Evolutionary conservation across 768 basidiomycete genomes (phyloP), one percentile per base, ranked within the genome.

Genomic region (Leucogyrophana mollusca): DNA sequence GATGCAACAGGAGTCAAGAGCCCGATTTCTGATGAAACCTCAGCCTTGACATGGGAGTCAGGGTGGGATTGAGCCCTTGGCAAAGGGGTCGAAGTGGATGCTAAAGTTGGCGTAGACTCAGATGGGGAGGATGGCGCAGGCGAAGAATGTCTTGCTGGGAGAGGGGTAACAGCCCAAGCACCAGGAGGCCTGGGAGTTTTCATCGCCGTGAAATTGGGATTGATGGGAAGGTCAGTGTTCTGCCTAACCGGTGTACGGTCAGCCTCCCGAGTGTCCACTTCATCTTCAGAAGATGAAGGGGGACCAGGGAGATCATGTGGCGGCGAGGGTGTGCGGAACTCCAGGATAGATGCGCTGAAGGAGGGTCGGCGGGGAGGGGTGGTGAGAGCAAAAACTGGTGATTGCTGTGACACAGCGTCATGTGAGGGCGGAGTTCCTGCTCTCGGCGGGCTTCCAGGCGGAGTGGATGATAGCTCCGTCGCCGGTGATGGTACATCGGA

Each of bases 281-380:
- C 77, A 25, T 78, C 78, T 11, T 75, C 74, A 2, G 66, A 67
- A 9, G 78, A 77, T n/a, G 74, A 76, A 2, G 85, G 83, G 3
- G 81, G 83, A 14, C 65, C 82, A 10, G 85, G 85, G 39, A 88
- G 77, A 6, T 83, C 83, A 34, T 68, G 69, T 1, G 82, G 80
- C 23, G 86, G 83, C 1, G 85, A 80, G 8, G 83, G 85, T 0
- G 82, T 85, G 54, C 73, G 66, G 54, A 81, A 82, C 43, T 79
- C 77, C 11, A 71, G 50, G 48, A 69, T 74, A 9, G 76, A 70
- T 23, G 60, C 61, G 43, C 56, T 66, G 36, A 75, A 69, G 2
- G 72, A 72, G 16, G 64, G 52, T 36, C 63, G 68, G 22, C 70
- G 73, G 9, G 77, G 77, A 6, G 81, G 82, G 1, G 83, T 81